Evolutionary conservation across 768 basidiomycete species (phyloP), one percentile per base, ranked within the genome.

Genomic region (Hericium rajendrae): DNA sequence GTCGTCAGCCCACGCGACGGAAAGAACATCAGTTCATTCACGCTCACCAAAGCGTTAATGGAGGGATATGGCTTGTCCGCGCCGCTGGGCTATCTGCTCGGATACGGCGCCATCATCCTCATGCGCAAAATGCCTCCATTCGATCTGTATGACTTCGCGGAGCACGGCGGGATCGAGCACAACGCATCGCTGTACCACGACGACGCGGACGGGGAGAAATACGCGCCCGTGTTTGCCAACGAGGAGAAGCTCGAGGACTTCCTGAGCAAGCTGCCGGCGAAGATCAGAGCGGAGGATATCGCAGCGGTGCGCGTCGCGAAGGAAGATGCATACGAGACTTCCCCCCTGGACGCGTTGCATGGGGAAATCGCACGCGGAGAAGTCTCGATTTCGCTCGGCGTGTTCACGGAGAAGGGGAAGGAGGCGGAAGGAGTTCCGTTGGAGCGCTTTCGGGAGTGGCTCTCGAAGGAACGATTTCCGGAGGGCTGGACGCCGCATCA

Each of bases 141-240:
- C 56, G 67, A 75, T 62, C 76, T 85, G 48, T 71, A 74, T n/a
- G 74, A 75, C 53, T 79, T 87, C 37, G 79, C 82, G 0, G 61
- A 68, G 15, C 79, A 83, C 56, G 82, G 82, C 46, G 56, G 66
- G 6, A 82, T 89, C 53, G 79, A 87, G 54, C 87, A 89, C 69
- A 74, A 87, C 59, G 83, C 78, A 4, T 81, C 84, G 2, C 73
- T 88, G 26, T 86, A 20, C 81, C 81, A 86, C 62, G 70, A 62
- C n/a, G 68, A 78, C 49, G 64, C 60, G 38, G 55, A 64, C 59
- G 67, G 73, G 2, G 67, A 74, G 0, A 18, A 43, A 12, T 74
- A 72, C 53, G 71, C 78, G 0, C 82, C 82, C 9, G 67, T 64
- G 16, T 53, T 59, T 3, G 69, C 70, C 28, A 71, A 76, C 60